Evolutionary conservation across 1,284 basidiomycete genomes (phyloP), one percentile per base, ranked within the genome.

Genomic region (Sporisorium exsertum): DNA sequence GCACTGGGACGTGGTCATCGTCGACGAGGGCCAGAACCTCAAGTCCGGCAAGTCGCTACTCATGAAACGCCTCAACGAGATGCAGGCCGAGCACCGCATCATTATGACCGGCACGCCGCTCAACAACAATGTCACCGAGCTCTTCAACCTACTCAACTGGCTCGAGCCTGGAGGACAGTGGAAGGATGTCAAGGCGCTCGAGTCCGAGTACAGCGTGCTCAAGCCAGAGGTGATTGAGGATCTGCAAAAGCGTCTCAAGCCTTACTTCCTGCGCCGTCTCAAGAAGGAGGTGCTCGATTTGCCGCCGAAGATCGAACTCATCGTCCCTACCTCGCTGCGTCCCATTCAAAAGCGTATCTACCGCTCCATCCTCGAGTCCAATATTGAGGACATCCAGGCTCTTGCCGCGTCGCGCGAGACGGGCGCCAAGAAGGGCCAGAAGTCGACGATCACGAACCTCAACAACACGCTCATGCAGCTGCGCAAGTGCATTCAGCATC

Each of bases 91-190:
- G 3, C 94, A 97, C 83, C 91, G 94, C 20, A 88, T 98, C 47
- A 91, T 98, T 58, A 92, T 98, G 89, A 97, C 95, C 18, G 82
- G 95, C 89, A 98, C 97, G 1, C 96, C 96, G 2, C 87, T 99
- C 58, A 97, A 99, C 86, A 98, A 98, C 87, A 98, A 97, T 81
- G 91, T 98, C 40, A 90, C 93, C 58, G 96, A 99, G 69, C 75
- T 82, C 52, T 81, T 78, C 72, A 75, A 79, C 18, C 67, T 78
- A 51, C 67, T 79, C 64, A 73, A 80, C 50, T 81, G 69, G 72
- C 68, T 78, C 35, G 64, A 75, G 37, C 66, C 75, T 5, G 58
- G 66, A 12, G 72, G 64, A n/a, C 69, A 78, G 55, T 72, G 73
- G 72, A 56, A 60, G 50, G 73, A 79, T 18, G 66, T 80, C 65